Conservation (phyloP, 331 rosid genomes). For the Malus hybrid region DNA sequence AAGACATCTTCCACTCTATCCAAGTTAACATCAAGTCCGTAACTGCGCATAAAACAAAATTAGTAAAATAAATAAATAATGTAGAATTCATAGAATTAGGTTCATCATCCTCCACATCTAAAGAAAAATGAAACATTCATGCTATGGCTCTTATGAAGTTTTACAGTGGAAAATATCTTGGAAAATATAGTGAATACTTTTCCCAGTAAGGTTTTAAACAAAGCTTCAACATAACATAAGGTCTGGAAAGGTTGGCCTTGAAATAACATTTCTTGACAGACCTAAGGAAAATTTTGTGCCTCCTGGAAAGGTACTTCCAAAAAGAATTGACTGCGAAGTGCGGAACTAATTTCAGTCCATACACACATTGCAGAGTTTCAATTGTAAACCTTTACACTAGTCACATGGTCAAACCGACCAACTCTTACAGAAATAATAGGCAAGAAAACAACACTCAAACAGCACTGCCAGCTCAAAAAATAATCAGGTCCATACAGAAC, state of each 20-base stretch:
- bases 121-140: background rate
- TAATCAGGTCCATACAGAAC: background rate
- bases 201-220: background rate
- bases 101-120: background rate
- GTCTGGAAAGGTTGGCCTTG: background rate
- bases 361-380: background rate
- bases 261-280: background rate
- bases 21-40: slow-evolving; percentile 87
- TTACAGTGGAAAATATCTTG: background rate
- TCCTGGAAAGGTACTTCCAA: background rate
- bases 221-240: background rate
- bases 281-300: background rate
- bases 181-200: background rate
- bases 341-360: background rate
- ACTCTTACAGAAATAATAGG: background rate
- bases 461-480: background rate
- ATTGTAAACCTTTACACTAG: too few relatives aligned
- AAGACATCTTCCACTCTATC: slow-evolving; percentile 94
- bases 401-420: background rate
- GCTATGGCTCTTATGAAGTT: background rate
- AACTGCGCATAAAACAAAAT: slow-evolving; percentile 36
- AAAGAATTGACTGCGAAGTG: background rate
- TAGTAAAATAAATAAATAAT: background rate
- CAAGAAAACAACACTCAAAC: background rate
- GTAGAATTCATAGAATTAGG: background rate